Evolutionary conservation across 2,329 filamentous ascomycete species (phyloP), one percentile per base, ranked within the genome.

Genomic region (Aspergillus texensis): DNA sequence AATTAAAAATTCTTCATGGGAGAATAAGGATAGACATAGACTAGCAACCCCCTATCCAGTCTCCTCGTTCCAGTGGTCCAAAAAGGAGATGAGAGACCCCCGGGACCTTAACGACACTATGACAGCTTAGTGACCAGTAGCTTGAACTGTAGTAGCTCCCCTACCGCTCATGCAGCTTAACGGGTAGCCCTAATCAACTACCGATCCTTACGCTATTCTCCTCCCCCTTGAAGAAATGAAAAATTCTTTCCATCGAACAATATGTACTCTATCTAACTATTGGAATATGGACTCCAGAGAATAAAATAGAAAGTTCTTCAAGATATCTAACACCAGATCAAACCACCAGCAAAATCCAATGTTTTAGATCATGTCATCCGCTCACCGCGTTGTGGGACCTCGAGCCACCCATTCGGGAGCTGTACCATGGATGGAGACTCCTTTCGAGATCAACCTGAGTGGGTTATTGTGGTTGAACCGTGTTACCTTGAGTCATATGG

Each of bases 311-410:
- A 32, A 32, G n/a, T 12, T 32, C 48, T 52, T n/a, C 19, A 16
- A 36, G 21, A 6, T 9, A 24, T 59, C 21, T 41, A 43, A 52
- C 36, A 28, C n/a, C 46, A 21, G 16, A 60, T 43, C 36, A 43
- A 53, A 57, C 32, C 28, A 60, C 28, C 28, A 41, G 24, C 45
- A 46, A 52, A 34, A 34, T 45, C 34, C 52, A 43, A 57, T 61
- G 55, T 61, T 63, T 57, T 52, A 30, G 52, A 41, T 45, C 43
- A 36, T 61, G 62, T 65, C 64, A 65, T 58, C 61, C 59, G 64
- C 43, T 62, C 62, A 64, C 64, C 56, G 61, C 58, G 48, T 63
- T 61, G 61, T 61, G 64, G 64, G 64, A 65, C 56, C 48, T 52
- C 63, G 61, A 61, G 39, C 62, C 58, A 58, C 58, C 30, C 30